Evolutionary conservation across 148 eudicot genomes (phyloP).

Genomic region (Heliosperma pusillum): DNA sequence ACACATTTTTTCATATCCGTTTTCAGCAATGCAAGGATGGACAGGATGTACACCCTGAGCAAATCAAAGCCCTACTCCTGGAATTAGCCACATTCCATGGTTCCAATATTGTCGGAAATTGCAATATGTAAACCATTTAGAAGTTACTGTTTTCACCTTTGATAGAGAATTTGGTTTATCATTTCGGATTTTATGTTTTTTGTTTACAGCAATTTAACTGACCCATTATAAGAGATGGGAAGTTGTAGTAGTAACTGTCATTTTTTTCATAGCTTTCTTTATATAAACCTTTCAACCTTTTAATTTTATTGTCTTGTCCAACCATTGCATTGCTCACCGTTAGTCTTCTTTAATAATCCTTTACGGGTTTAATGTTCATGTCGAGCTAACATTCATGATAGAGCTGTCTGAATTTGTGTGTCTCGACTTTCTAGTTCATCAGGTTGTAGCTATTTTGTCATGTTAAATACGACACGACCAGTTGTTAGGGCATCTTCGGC

Average conservation of each 20-base stretch:
- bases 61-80: constrained; percentile 73
- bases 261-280: neutral
- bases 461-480: no score
- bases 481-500: no score
- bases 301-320: no score
- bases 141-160: neutral
- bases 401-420: no score
- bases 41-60: constrained; percentile 79
- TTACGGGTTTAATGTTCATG: no score
- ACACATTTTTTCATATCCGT: neutral
- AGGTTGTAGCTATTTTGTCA: no score
- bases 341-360: no score
- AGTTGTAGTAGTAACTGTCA: constrained; percentile 8
- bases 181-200: neutral
- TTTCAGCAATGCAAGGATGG: constrained; percentile 89
- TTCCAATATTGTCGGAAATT: constrained; percentile 18
- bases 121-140: constrained; percentile 22
- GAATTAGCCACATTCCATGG: constrained; percentile 79
- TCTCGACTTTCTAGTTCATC: no score
- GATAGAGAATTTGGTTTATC: constrained; percentile 4
- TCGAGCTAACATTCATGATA: no score
- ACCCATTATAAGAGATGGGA: constrained; percentile 9
- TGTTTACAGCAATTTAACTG: neutral
- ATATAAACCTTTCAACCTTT: neutral
- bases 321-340: no score